Evolutionary conservation across 176 grass and related monocot genomes (phyloP), one percentile per base, ranked within the genome.

Genomic region (Tillandsia fasciculata): DNA sequence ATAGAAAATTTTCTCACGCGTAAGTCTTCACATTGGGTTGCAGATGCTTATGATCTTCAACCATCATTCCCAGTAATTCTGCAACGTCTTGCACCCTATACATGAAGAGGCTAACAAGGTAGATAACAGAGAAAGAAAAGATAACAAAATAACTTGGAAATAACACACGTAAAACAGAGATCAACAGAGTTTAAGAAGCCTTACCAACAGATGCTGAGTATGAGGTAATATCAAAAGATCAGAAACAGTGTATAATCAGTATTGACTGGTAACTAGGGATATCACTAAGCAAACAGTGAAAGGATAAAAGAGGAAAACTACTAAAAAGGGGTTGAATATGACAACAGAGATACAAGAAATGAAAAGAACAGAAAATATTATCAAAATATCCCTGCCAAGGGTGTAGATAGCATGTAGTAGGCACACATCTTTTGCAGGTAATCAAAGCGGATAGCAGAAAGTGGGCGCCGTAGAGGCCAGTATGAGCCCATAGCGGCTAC

Each of bases 11-110:
- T 76, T 74, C 81, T 87, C 89, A 96, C 92, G 88, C 86, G 11
- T 96, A 96, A 83, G 92, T 96, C 76, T 81, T 92, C 72, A 78
- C 76, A 81, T 96, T 96, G 84, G 92, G 92, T 50, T 96, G 92
- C 67, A 96, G 63, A 29, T 86, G 81, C 66, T 92, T 96, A 81
- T 87, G 77, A 63, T 92, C 83, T 76, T 96, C 92, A 66, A 96
- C 81, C 92, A 96, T 96, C 92, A 96, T 96, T 63, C 92, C 92
- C 23, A 96, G 81, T 70, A 96, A 63, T 82, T 96, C 86, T 15
- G 81, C 92, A 50, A 96, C 86, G 79, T 96, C 92, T 1, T 76
- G 81, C 58, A 87, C 80, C 74, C 92, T 96, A 81, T 61, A 83
- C 57, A 70, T 27, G 53, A 87, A 80, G 54, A 58, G 29, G 33